Conservation (phyloP, 1,139 yeast genomes). For the Diutina siamensis region DNA sequence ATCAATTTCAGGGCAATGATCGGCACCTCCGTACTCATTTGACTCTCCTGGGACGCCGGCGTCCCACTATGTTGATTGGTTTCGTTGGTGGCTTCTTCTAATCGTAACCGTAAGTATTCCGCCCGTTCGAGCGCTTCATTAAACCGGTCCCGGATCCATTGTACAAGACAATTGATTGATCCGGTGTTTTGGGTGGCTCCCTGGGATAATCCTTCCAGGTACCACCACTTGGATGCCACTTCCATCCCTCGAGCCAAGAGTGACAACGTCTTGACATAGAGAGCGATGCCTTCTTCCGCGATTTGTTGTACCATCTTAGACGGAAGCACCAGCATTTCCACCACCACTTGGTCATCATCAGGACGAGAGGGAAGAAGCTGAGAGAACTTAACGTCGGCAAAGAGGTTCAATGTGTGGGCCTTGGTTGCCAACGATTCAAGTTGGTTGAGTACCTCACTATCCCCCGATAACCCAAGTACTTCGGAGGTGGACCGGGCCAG, state of each 20-base stretch:
- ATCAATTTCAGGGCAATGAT: constrained; percentile 73
- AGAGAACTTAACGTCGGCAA: constrained; percentile 83
- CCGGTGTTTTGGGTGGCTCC: constrained; percentile 6
- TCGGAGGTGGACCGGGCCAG: neutral
- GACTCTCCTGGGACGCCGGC: neutral
- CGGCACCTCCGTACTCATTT: constrained; percentile 5
- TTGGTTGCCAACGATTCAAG: constrained; percentile 77
- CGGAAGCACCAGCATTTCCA: constrained; percentile 23
- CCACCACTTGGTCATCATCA: constrained; percentile 30
- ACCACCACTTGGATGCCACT: constrained; percentile 85
- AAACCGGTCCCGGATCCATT: constrained; percentile 84
- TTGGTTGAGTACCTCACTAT: constrained; percentile 30
- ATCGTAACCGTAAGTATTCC: constrained; percentile 52
- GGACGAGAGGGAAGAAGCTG: constrained; percentile 78
- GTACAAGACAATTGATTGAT: constrained; percentile 64
- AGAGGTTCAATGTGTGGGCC: constrained; percentile 78
- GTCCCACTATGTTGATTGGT: constrained; percentile 8
- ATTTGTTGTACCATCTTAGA: constrained; percentile 47
- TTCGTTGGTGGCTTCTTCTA: constrained; percentile 35
- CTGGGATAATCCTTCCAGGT: constrained; percentile 16
- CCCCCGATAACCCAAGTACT: constrained; percentile 10
- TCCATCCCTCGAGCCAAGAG: constrained; percentile 79
- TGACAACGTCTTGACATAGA: constrained; percentile 76
- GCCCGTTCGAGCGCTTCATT: constrained; percentile 86
- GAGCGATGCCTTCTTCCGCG: constrained; percentile 78